Conservation (phyloP, 73 alveolate species). For the Paramecium bursaria region DNA sequence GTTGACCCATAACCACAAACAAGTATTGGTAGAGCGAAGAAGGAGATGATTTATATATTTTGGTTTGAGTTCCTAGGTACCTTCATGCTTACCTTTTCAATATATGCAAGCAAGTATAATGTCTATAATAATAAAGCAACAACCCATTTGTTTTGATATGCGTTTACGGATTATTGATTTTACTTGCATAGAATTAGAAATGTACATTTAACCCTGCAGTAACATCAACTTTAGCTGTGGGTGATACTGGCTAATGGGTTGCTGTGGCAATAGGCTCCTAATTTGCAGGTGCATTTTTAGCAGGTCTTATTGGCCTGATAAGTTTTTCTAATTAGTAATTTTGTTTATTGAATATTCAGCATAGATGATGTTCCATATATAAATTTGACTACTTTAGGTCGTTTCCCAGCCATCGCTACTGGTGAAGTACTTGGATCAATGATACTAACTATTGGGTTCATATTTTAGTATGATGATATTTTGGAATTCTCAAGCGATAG, state of each 20-base stretch:
- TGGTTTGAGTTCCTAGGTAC: conserved; percentile 62
- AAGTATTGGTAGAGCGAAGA: conserved; percentile 19
- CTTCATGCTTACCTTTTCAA: conserved; percentile 35
- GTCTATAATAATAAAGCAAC: background rate
- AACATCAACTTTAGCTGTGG: background rate
- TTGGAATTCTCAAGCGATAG: conserved; percentile 4
- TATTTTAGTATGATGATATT: conserved; percentile 14
- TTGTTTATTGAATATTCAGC: background rate
- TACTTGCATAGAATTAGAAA: conserved; percentile 35
- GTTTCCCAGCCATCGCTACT: background rate
- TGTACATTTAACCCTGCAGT: conserved; percentile 58
- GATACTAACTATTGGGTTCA: conserved; percentile 11
- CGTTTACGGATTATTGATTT: conserved; percentile 2
- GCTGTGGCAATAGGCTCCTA: conserved; percentile 37
- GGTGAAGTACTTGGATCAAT: conserved; percentile 47
- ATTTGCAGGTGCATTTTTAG: conserved; percentile 55
- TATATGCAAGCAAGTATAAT: conserved; percentile 39
- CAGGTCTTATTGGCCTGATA: conserved; percentile 22
- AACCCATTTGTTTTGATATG: conserved; percentile 31
- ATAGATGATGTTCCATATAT: conserved; percentile 28
- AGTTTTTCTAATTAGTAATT: conserved; percentile 41
- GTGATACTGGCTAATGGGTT: conserved; percentile 47
- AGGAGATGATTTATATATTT: conserved; percentile 34
- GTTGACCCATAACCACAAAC: conserved; percentile 24
- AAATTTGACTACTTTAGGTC: background rate